Base-by-base conservation (phyloP, 805 yeast genomes). In the Barnettozyma pratensis region DNA sequence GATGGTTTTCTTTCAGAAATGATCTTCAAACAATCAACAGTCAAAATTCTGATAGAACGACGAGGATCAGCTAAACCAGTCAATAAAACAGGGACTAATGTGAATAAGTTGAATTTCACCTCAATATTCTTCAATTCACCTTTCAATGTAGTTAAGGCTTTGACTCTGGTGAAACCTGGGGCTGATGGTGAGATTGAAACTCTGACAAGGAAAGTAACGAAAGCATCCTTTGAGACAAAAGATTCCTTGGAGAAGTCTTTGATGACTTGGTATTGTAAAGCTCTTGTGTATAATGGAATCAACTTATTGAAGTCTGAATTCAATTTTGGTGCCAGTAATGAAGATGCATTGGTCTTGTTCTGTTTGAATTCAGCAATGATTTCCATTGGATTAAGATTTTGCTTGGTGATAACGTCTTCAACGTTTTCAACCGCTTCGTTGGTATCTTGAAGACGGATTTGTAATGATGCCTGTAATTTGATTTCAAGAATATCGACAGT, bases 401-500 rank as follows among this genome's bases (percentile, higher is more conserved):
- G 49, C 4, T 46, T 44, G 11, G 55, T 59, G n/a, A 57, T 39
- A 14, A 54, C 44, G 5, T 55, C 60, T 25, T 58, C 56, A 29
- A 51, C 27, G 7, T 47, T 51, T 19, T 50, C 48, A 10, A 43
- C 44, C 27, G 41, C 39, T 26, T 70, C 69, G 9, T 67, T 59
- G 27, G 65, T 69, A 12, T 61, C 57, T 14, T 60, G 59, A 7
- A 61, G 53, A 19, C 59, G 36, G 42, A 49, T 53, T 27, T 56
- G 50, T 45, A 89, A 66, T 0, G 91, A 81, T 1, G 85, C 75
- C 66, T 87, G 86, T 41, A 88, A 68, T 46, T 76, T 73, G 73
- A 89, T 77, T 68, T 84, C 91, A 30, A 83, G 67, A 5, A 71
- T 55, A 30, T 75, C 80, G 4, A 79, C 50, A 19, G 67, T 58